A percentile compares a stretch with the other conserved stretches of the same genome.
Conservation (phyloP, 495 filamentous ascomycete genomes). For the Xylaria cubensis region DNA sequence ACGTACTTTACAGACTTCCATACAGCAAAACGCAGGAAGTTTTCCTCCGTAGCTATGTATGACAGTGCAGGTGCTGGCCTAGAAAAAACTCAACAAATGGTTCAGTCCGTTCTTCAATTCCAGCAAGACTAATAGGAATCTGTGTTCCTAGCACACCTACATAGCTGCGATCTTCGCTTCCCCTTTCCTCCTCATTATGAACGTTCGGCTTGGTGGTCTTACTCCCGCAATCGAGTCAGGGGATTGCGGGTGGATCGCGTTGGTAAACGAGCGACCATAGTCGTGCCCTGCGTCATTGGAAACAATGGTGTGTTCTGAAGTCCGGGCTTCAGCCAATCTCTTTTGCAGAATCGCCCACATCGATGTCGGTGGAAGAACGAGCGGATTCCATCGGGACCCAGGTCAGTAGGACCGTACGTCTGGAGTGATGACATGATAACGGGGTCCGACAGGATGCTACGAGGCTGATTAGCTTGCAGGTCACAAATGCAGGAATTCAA, state of each 20-base stretch:
- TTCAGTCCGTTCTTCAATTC: not conserved
- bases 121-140: not conserved
- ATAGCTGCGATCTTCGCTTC: not conserved
- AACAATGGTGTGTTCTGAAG: not conserved
- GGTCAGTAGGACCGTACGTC: conserved; percentile 47
- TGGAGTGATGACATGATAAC: conserved; percentile 42
- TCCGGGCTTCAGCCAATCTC: not conserved
- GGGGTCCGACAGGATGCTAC: conserved; percentile 43
- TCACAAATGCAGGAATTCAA: not conserved
- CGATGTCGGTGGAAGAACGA: conserved; percentile 45
- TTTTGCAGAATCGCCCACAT: conserved; percentile 18
- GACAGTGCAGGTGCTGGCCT: not conserved
- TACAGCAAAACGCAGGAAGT: not conserved
- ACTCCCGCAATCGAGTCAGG: not conserved
- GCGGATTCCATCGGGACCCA: conserved; percentile 44
- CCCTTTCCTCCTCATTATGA: not conserved
- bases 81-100: not conserved
- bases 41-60: not conserved
- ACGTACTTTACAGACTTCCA: not conserved
- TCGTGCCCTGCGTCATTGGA: not conserved
- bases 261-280: not conserved
- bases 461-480: not conserved
- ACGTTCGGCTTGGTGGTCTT: not conserved
- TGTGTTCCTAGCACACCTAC: not conserved
- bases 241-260: not conserved